Evolutionary conservation across 192 early-diverging fungal species (phyloP).

Genomic region (Backusella mclennaniae): DNA sequence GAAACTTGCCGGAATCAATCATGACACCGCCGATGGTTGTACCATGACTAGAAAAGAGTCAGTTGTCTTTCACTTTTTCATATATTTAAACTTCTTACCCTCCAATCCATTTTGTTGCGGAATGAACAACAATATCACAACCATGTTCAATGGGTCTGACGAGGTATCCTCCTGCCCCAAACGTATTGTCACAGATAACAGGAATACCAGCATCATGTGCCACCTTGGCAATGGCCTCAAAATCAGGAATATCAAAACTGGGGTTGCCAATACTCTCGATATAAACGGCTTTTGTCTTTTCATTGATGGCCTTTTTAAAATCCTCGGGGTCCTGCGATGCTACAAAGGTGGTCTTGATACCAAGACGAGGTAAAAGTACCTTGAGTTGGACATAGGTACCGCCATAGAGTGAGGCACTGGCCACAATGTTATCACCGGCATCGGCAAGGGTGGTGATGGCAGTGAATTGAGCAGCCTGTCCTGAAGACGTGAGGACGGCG

Average conservation of each 20-base stretch:
- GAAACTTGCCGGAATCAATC: constrained; percentile 83
- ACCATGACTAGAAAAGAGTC: constrained; percentile 67
- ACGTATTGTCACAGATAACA: constrained; percentile 94
- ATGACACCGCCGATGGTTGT: constrained; percentile 90
- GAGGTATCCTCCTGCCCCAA: constrained; percentile 85
- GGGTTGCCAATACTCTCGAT: constrained; percentile 93
- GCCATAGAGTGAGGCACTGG: constrained; percentile 74
- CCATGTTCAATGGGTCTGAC: constrained; percentile 84
- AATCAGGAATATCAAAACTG: constrained; percentile 85
- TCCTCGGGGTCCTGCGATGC: constrained; percentile 71
- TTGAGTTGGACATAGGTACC: constrained; percentile 88
- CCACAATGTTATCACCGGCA: constrained; percentile 86
- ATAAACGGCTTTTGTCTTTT: constrained; percentile 88
- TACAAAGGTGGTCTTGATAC: constrained; percentile 79
- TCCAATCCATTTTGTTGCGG: constrained; percentile 94
- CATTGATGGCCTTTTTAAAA: constrained; percentile 77
- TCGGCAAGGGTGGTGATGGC: constrained; percentile 74
- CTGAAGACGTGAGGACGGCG: constrained; percentile 55
- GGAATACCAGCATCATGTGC: constrained; percentile 83
- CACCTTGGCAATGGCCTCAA: constrained; percentile 75
- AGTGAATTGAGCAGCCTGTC: constrained; percentile 72
- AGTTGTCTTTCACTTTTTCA: not conserved
- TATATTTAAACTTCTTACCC: constrained; percentile 11
- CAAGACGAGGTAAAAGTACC: constrained; percentile 76
- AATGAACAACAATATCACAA: constrained; percentile 91